A percentile compares a stretch with the other conserved stretches of the same genome.
These are phyloP conservation scores for Ascochyta clinopodiicola DNA, from an alignment of 2,329 filamentous ascomycete genomes.

Conservation along the genomic window DNA sequence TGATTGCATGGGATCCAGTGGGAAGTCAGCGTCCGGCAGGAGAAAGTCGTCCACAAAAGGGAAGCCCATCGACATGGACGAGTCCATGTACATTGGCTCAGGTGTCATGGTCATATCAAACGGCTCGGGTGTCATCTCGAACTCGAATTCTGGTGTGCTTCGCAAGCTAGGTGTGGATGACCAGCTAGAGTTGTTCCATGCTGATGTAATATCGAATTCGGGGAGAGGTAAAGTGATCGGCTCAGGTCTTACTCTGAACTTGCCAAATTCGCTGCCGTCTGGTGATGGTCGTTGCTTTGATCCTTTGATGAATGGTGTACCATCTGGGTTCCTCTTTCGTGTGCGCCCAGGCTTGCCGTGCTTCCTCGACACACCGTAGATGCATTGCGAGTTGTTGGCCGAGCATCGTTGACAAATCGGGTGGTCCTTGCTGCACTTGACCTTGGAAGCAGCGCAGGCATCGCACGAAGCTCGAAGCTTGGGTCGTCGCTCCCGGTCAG, in stretches of 20 bases:
- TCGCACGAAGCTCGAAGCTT: conserved; percentile 48
- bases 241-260: conserved; percentile 34
- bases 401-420: conserved; percentile 43
- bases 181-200: conserved; percentile 32
- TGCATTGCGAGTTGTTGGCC: conserved; percentile 35
- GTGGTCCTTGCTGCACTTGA: conserved; percentile 47
- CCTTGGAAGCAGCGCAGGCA: conserved; percentile 47
- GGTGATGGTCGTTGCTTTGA: conserved; percentile 41
- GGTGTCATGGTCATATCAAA: conserved; percentile 32
- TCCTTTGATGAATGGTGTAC: conserved; percentile 38
- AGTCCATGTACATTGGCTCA: conserved; percentile 34
- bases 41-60: conserved; percentile 33
- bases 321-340: conserved; percentile 42
- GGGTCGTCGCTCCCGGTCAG: conserved; percentile 26
- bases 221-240: conserved; percentile 26
- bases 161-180: conserved; percentile 37
- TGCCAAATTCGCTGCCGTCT: conserved; percentile 37
- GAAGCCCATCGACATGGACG: conserved; percentile 20
- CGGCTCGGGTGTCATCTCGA: conserved; percentile 38
- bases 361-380: conserved; percentile 46
- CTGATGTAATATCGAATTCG: conserved; percentile 25
- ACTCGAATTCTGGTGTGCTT: conserved; percentile 34
- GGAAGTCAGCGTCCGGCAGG: conserved; percentile 20
- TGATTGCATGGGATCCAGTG: conserved; percentile 24
- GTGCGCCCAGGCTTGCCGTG: conserved; percentile 45